phyloP scores from a whole-genome alignment of 1,284 basidiomycete genomes.

The Cryptococcus deneoformans region DNA sequence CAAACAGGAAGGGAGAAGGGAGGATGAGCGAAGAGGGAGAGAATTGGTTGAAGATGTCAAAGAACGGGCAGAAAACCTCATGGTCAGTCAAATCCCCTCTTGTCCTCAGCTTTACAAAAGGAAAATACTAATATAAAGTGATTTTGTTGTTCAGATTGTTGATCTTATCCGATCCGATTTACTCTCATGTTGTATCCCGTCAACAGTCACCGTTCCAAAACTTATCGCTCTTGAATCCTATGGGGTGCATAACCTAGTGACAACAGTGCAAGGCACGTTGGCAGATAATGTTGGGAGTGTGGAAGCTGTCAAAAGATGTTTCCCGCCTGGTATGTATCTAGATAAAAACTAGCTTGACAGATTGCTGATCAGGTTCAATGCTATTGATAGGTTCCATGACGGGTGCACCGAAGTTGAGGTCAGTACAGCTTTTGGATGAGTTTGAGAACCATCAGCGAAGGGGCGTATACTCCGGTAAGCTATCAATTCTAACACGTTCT shows the following conservation, averaged over 20 bases:
- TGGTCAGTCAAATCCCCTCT: slow-evolving; percentile 53
- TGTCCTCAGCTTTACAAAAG: too few species aligned
- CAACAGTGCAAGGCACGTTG: slow-evolving; percentile 75
- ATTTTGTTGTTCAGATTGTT: slow-evolving; percentile 60
- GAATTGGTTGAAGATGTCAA: slow-evolving; percentile 72
- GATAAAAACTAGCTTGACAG: background rate
- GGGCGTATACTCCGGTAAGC: slow-evolving; percentile 75
- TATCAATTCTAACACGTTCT: background rate
- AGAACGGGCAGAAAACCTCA: slow-evolving; percentile 95
- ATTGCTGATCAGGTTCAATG: slow-evolving; percentile 4
- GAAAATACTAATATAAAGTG: too few species aligned
- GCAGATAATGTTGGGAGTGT: slow-evolving; percentile 55
- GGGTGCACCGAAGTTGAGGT: slow-evolving; percentile 92
- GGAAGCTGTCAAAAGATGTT: slow-evolving; percentile 71
- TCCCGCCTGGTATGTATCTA: slow-evolving; percentile 71
- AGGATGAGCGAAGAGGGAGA: slow-evolving; percentile 46
- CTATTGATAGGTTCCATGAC: slow-evolving; percentile 80
- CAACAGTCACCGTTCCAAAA: slow-evolving; percentile 73
- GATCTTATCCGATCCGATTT: slow-evolving; percentile 94
- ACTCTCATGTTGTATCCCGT: slow-evolving; percentile 64
- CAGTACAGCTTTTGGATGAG: slow-evolving; percentile 81
- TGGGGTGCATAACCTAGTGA: slow-evolving; percentile 95
- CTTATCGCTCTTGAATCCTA: slow-evolving; percentile 91
- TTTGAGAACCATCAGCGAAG: slow-evolving; percentile 68
- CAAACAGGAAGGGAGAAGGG: slow-evolving; percentile 20